A percentile compares a stretch with the other conserved stretches of the same genome.
These are phyloP conservation scores for Metschnikowia aberdeeniae DNA, from an alignment of 805 yeast genomes.

Conservation along the genomic window DNA sequence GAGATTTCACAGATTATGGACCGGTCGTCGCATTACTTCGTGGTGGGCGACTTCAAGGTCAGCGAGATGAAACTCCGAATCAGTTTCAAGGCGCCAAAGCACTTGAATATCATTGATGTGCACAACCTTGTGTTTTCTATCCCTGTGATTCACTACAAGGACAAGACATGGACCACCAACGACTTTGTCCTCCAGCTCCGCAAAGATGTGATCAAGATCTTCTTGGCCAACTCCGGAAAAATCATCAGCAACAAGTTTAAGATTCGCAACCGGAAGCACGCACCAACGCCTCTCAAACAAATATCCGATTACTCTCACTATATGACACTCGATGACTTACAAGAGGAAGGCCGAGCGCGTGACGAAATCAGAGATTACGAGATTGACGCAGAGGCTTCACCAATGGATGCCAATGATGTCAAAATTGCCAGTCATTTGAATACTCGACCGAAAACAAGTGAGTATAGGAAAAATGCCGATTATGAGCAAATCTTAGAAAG, in stretches of 20 bases:
- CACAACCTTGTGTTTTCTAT: slow-evolving; percentile 64
- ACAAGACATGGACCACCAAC: slow-evolving; percentile 66
- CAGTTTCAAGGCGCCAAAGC: slow-evolving; percentile 74
- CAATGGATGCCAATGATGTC: not conserved
- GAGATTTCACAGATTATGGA: slow-evolving; percentile 39
- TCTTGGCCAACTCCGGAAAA: slow-evolving; percentile 67
- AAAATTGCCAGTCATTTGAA: not conserved
- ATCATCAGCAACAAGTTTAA: slow-evolving; percentile 73
- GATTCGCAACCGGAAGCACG: slow-evolving; percentile 27
- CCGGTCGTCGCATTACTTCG: slow-evolving; percentile 40
- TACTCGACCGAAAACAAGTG: not conserved
- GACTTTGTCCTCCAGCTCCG: slow-evolving; percentile 64
- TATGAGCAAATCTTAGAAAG: slow-evolving; percentile 1
- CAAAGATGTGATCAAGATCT: slow-evolving; percentile 55
- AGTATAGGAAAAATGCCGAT: not conserved
- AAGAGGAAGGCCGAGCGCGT: slow-evolving; percentile 21
- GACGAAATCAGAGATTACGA: slow-evolving; percentile 1
- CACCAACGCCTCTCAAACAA: slow-evolving; percentile 35
- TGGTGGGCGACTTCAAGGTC: slow-evolving; percentile 36
- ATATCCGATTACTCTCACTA: slow-evolving; percentile 35
- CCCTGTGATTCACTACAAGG: slow-evolving; percentile 48
- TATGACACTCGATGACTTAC: slow-evolving; percentile 38
- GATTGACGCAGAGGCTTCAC: slow-evolving; percentile 6
- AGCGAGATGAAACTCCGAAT: slow-evolving; percentile 45
- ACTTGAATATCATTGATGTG: slow-evolving; percentile 67